Evolutionary conservation across 1,284 basidiomycete genomes (phyloP).

Genomic region (Ganoderma meredithae): DNA sequence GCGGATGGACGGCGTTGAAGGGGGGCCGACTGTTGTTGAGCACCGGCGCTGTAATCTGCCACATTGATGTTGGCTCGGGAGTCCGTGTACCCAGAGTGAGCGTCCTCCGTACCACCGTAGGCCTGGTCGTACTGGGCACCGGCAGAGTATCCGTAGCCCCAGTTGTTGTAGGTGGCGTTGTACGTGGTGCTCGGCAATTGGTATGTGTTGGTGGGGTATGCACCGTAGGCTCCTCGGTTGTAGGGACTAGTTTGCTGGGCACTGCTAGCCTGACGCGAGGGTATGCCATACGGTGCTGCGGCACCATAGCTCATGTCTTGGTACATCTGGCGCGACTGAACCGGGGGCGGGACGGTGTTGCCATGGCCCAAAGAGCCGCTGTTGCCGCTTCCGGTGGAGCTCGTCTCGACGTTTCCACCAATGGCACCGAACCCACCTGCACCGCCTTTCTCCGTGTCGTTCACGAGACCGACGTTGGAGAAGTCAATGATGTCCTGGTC

Average conservation of each 20-base stretch:
- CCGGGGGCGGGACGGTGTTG: slow-evolving; percentile 10
- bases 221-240: slow-evolving; percentile 26
- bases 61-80: slow-evolving; percentile 8
- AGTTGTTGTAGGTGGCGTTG: slow-evolving; percentile 28
- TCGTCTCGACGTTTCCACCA: neutral
- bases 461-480: slow-evolving; percentile 50
- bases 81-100: slow-evolving; percentile 8
- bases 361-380: slow-evolving; percentile 46
- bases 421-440: slow-evolving; percentile 1
- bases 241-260: slow-evolving; percentile 16
- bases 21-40: slow-evolving; percentile 16
- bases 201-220: slow-evolving; percentile 6
- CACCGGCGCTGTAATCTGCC: slow-evolving; percentile 27
- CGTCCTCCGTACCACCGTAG: slow-evolving; percentile 24
- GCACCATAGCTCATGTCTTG: slow-evolving; percentile 21
- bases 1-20: slow-evolving; percentile 27
- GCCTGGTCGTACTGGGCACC: slow-evolving; percentile 24
- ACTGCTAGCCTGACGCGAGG: slow-evolving; percentile 22
- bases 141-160: slow-evolving; percentile 20
- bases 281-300: slow-evolving; percentile 12
- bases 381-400: slow-evolving; percentile 27
- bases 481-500: slow-evolving; percentile 60
- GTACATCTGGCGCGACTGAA: slow-evolving; percentile 32
- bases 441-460: slow-evolving; percentile 42
- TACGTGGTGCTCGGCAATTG: slow-evolving; percentile 9